phyloP scores from a whole-genome alignment of 768 basidiomycete species.

The Leucocoprinus sp. region DNA sequence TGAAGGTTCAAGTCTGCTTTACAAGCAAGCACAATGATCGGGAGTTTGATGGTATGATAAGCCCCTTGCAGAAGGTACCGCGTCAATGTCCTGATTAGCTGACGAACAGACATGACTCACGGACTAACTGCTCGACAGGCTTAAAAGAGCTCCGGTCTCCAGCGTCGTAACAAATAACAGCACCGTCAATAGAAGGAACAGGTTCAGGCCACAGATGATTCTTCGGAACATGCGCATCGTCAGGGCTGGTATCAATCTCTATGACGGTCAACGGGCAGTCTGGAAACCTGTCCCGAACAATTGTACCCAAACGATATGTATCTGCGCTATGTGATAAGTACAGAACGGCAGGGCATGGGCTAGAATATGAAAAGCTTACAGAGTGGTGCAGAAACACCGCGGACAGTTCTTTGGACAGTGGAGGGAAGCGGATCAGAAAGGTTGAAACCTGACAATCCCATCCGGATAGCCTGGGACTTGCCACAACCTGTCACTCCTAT shows the following conservation, averaged over 20 bases:
- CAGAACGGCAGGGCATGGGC: not conserved
- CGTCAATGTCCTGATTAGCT: not conserved
- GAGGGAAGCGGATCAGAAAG: slow-evolving; percentile 36
- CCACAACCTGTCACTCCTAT: slow-evolving; percentile 76
- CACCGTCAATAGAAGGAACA: slow-evolving; percentile 61
- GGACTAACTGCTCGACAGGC: slow-evolving; percentile 58
- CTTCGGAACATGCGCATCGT: slow-evolving; percentile 21
- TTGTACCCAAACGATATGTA: slow-evolving; percentile 20
- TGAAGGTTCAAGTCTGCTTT: slow-evolving; percentile 65
- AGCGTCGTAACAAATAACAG: slow-evolving; percentile 83
- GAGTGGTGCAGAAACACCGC: slow-evolving; percentile 5
- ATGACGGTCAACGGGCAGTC: slow-evolving; percentile 42
- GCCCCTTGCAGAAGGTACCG: slow-evolving; percentile 33
- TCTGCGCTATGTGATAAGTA: slow-evolving; percentile 17
- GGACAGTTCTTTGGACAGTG: slow-evolving; percentile 12
- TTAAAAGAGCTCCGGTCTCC: slow-evolving; percentile 52
- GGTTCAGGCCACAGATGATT: slow-evolving; percentile 39
- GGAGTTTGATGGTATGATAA: slow-evolving; percentile 48
- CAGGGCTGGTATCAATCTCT: slow-evolving; percentile 42
- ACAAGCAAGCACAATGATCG: slow-evolving; percentile 75
- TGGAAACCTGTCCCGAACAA: slow-evolving; percentile 17
- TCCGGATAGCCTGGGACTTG: slow-evolving; percentile 74
- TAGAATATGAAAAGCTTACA: slow-evolving; percentile 5
- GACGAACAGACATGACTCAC: slow-evolving; percentile 38
- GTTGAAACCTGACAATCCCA: slow-evolving; percentile 60